Conservation (phyloP, 371 early-diverging fungal genomes). For the Rhizopus sp. region DNA sequence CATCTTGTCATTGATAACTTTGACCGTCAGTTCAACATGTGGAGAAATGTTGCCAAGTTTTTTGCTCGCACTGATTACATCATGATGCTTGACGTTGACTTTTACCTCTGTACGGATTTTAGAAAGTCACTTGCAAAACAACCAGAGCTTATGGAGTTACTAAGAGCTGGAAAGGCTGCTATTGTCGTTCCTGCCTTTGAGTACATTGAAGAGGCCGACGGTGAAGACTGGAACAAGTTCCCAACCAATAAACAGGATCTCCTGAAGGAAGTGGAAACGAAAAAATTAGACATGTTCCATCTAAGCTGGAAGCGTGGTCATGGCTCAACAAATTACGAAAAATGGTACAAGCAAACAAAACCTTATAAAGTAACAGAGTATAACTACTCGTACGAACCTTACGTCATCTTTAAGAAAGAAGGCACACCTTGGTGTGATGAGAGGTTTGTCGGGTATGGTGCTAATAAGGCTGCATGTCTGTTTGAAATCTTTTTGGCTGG, state of each 20-base stretch:
- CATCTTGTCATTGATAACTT: slow-evolving; percentile 63
- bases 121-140: slow-evolving; percentile 41
- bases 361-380: slow-evolving; percentile 57
- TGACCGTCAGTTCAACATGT: slow-evolving; percentile 67
- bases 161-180: slow-evolving; percentile 51
- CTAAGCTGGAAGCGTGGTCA: slow-evolving; percentile 56
- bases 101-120: slow-evolving; percentile 63
- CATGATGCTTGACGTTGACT: slow-evolving; percentile 66
- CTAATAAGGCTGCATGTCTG: slow-evolving; percentile 72
- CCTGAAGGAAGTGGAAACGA: slow-evolving; percentile 41
- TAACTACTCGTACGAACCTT: slow-evolving; percentile 63
- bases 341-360: slow-evolving; percentile 47
- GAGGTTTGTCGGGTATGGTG: slow-evolving; percentile 70
- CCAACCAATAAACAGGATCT: slow-evolving; percentile 50
- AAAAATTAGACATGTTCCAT: slow-evolving; percentile 63
- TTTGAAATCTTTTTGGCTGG: slow-evolving; percentile 69
- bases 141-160: slow-evolving; percentile 43
- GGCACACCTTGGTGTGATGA: slow-evolving; percentile 71
- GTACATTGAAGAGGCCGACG: slow-evolving; percentile 52
- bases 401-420: slow-evolving; percentile 63
- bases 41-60: slow-evolving; percentile 67
- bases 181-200: slow-evolving; percentile 67
- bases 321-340: slow-evolving; percentile 58
- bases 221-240: slow-evolving; percentile 52
- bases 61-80: slow-evolving; percentile 62